Conservation (phyloP, 176 grass and related monocot species). For the Ampelocalamus luodianensis region DNA sequence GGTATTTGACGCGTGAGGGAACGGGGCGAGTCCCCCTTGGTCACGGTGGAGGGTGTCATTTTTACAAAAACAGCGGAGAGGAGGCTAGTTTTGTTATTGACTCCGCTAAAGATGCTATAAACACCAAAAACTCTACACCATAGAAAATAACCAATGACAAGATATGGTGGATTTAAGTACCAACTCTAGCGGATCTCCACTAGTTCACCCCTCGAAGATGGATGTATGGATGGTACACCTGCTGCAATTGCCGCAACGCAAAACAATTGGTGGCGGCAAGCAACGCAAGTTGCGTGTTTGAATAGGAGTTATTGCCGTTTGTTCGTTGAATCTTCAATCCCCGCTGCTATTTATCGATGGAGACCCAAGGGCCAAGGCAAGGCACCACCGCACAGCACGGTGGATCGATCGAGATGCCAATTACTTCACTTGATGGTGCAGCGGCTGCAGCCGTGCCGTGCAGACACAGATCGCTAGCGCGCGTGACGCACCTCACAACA, state of each 20-base stretch:
- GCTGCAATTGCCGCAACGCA: background rate
- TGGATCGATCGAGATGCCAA: background rate
- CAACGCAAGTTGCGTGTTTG: constrained; percentile 27
- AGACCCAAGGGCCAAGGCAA: background rate
- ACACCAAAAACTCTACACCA: no score
- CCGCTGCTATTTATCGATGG: background rate
- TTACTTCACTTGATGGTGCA: background rate
- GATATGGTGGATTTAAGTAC: no score
- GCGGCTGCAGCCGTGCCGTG: background rate
- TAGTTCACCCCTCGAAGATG: no score
- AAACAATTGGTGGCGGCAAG: constrained; percentile 2
- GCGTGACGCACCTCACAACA: background rate
- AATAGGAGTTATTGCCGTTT: background rate
- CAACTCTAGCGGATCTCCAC: no score
- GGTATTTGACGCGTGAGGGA: no score
- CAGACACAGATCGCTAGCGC: background rate
- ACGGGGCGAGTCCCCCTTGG: no score
- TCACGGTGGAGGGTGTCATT: no score
- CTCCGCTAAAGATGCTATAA: no score
- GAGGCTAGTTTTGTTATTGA: no score
- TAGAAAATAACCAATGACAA: no score
- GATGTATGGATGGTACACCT: no score
- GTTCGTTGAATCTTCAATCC: constrained; percentile 35
- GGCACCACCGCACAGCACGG: constrained; percentile 11
- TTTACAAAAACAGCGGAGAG: no score